Evolutionary conservation across 768 basidiomycete species (phyloP), one percentile per base, ranked within the genome.

Genomic region (Arthromyces matolae): DNA sequence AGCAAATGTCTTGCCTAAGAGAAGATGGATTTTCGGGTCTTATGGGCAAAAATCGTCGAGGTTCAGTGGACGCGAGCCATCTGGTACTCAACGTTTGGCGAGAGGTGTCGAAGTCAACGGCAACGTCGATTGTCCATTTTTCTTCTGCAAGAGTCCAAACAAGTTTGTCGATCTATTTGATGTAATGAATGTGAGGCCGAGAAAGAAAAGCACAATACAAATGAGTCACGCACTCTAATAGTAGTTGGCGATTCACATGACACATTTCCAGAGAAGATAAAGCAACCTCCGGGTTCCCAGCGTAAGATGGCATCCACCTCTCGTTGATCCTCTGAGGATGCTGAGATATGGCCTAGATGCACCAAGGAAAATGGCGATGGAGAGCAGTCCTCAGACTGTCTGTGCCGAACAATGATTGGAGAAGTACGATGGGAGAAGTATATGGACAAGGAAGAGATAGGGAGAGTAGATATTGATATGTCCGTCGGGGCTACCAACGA

Each of bases 101-200:
- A 24, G 63, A 55, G 14, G 57, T 60, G 45, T 64, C 67, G 1
- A 78, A 73, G 18, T 74, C 68, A 42, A 83, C 68, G 0, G 81
- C 78, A 25, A 92, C 64, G 34, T 86, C 74, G 20, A 93, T 70
- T 34, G 69, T 76, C 90, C 90, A 93, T 23, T 63, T 69, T 29
- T 78, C 78, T 61, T 85, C 75, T 45, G 73, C 71, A 20, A 91
- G 59, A 0, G 72, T 78, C 29, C 83, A 51, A 2, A 78, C 60
- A 1, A 85, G 58, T 55, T 72, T 69, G 5, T 67, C 58, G n/a
- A 74, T 54, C 81, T 70, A 62, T 56, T n/a, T 64, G 49, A 68
- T n/a, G 31, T 45, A 40, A 20, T 39, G 49, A 33, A 28, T 39
- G 16, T 37, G 28, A 44, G 23, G 34, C 41, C 42, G 38, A 12